Percentiles rank a stretch among this genome's conserved stretches.
These are phyloP conservation scores for Clitopilus passeckerianus DNA, from an alignment of 768 basidiomycete genomes.

Conservation along the genomic window DNA sequence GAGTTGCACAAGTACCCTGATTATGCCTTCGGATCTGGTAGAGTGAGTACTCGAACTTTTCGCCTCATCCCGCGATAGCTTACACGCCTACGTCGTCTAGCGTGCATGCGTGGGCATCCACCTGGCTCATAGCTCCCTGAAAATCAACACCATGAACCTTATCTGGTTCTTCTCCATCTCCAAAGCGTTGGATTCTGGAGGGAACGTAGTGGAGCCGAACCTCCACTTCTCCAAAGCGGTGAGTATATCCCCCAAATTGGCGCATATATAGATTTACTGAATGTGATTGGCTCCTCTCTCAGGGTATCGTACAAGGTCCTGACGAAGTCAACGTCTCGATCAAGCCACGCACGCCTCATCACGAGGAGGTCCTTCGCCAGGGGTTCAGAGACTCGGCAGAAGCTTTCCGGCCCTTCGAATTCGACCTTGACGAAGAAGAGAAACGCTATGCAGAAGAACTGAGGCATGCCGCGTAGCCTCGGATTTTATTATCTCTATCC, in stretches of 20 bases:
- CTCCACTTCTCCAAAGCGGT: background rate
- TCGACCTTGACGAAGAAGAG: background rate
- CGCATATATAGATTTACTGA: background rate
- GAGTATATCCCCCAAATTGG: background rate
- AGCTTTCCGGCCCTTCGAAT: background rate
- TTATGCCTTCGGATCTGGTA: background rate
- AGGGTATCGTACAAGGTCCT: background rate
- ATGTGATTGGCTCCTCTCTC: background rate
- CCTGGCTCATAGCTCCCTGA: background rate
- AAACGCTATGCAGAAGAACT: background rate
- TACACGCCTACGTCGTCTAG: no score
- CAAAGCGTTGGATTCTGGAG: background rate
- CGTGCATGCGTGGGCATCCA: background rate
- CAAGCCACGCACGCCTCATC: background rate
- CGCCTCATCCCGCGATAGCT: no score
- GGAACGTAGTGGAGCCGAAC: background rate
- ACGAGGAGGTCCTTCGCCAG: background rate
- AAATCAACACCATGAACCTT: background rate
- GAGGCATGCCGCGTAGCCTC: background rate
- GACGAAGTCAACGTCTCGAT: background rate
- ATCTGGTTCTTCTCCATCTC: background rate
- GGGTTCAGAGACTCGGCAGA: background rate
- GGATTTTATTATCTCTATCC: no score
- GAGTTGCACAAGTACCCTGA: background rate
- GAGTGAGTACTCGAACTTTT: background rate